Conservation (phyloP, 163 green algal species). For the Trebouxia gelatinosa region DNA sequence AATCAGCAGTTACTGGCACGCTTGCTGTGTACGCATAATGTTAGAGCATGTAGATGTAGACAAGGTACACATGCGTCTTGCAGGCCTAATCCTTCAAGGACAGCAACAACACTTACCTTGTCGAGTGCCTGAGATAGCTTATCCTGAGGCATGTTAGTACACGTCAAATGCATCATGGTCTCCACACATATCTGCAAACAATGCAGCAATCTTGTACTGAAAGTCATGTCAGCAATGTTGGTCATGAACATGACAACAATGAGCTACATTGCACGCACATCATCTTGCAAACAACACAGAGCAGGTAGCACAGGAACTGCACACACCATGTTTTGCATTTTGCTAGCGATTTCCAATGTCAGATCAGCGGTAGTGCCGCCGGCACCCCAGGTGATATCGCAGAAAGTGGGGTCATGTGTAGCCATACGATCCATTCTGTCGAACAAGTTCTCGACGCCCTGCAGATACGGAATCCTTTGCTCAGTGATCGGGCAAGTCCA, state of each 20-base stretch:
- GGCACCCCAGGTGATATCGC: constrained; percentile 98
- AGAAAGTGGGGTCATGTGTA: constrained; percentile 83
- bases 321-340: constrained; percentile 92
- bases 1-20: not conserved
- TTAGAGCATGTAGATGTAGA: not conserved
- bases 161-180: constrained; percentile 99
- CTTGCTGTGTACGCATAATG: not conserved
- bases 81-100: too few species aligned
- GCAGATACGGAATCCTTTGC: not conserved
- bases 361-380: constrained; percentile 93
- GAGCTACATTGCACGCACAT: too few species aligned
- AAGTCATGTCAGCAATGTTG: too few species aligned
- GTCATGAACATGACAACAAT: too few species aligned
- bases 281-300: not conserved
- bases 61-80: too few species aligned
- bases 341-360: constrained; percentile 90
- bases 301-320: too few species aligned
- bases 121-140: constrained; percentile 81
- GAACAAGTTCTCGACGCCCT: constrained; percentile 94
- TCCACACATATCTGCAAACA: constrained; percentile 85
- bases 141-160: constrained; percentile 96
- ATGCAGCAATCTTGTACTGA: too few species aligned
- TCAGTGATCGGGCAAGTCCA: not conserved
- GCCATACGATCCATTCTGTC: constrained; percentile 90
- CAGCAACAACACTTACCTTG: constrained; percentile 69